Percentiles rank a stretch among this genome's conserved stretches.
These are phyloP conservation scores for Gossypium rotundifolium DNA, from an alignment of 345 rosid genomes.

Conservation along the genomic window DNA sequence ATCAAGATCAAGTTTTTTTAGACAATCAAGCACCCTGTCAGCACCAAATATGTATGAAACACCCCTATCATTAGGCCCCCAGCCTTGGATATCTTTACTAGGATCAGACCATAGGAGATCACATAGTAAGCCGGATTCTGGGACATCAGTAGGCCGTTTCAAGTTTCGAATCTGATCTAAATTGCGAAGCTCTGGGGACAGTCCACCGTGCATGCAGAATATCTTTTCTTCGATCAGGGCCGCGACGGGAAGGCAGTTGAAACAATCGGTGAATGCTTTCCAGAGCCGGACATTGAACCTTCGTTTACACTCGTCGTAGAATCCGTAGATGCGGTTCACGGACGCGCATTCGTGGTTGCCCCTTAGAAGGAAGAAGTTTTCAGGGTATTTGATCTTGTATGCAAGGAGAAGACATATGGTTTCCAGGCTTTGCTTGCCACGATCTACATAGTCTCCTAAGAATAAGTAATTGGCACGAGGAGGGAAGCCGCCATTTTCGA, in stretches of 20 bases:
- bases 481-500: slow-evolving; percentile 40
- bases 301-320: slow-evolving; percentile 82
- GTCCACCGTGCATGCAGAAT: slow-evolving; percentile 90
- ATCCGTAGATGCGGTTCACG: slow-evolving; percentile 79
- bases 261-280: slow-evolving; percentile 72
- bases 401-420: slow-evolving; percentile 89
- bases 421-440: slow-evolving; percentile 86
- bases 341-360: slow-evolving; percentile 95
- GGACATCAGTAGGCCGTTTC: slow-evolving; percentile 71
- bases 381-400: slow-evolving; percentile 74
- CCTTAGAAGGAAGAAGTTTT: slow-evolving; percentile 70
- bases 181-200: slow-evolving; percentile 62
- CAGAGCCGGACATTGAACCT: slow-evolving; percentile 67
- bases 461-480: slow-evolving; percentile 80
- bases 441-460: slow-evolving; percentile 87
- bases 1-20: slow-evolving; percentile 62
- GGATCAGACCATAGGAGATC: slow-evolving; percentile 98
- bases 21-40: slow-evolving; percentile 55
- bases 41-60: slow-evolving; percentile 76
- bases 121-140: slow-evolving; percentile 77
- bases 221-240: slow-evolving; percentile 78
- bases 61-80: slow-evolving; percentile 80
- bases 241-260: slow-evolving; percentile 86
- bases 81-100: slow-evolving; percentile 47
- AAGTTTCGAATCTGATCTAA: slow-evolving; percentile 66